Base-by-base conservation (phyloP, 2,329 filamentous ascomycete species). In the Nothophaeocryptopus gaeumannii region DNA sequence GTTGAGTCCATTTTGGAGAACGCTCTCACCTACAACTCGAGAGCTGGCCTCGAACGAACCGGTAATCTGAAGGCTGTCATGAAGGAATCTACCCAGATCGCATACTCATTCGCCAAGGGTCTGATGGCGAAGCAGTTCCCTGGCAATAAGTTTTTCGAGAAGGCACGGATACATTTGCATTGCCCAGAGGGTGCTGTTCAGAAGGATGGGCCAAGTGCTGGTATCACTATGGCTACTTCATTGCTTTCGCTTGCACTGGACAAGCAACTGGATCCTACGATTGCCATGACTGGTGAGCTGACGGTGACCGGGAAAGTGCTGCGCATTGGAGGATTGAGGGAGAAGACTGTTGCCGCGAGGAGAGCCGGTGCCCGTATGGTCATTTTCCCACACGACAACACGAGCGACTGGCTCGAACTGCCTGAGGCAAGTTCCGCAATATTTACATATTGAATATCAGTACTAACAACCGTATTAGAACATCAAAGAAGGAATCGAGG, bases 191-290 rank as follows among this genome's bases (percentile, higher is more conserved):
- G 93, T 5, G 93, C 93, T 8, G 91, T 96, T 48, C 88, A 88
- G 60, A 99, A 99, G 73, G 93, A 99, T 67, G 93, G 75, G 10
- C 75, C 75, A 0, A 72, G 67, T 39, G 93, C 93, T 14, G 93
- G 93, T 67, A 93, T 99, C 65, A 99, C 93, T 5, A 99, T 99
- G 93, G 87, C 93, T n/a, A 95, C 90, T 5, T 90, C 88, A 51
- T 73, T 99, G 62, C 77, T 99, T 43, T 92, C 87, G 45, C 76
- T 99, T 54, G 92, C 89, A 8, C 74, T 97, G 34, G 83, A 96
- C 59, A 79, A 80, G 39, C 79, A 85, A 12, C 78, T 99, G 42
- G 80, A 90, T 65, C 89, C 92, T 5, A 89, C 88, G 0, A 84
- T 97, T 60, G 92, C 95, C 51, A 99, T 99, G 93, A 99, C 93